These are phyloP conservation scores for Didymella keratinophila DNA, from an alignment of 2,329 filamentous ascomycete species.

Conservation along the genomic window DNA sequence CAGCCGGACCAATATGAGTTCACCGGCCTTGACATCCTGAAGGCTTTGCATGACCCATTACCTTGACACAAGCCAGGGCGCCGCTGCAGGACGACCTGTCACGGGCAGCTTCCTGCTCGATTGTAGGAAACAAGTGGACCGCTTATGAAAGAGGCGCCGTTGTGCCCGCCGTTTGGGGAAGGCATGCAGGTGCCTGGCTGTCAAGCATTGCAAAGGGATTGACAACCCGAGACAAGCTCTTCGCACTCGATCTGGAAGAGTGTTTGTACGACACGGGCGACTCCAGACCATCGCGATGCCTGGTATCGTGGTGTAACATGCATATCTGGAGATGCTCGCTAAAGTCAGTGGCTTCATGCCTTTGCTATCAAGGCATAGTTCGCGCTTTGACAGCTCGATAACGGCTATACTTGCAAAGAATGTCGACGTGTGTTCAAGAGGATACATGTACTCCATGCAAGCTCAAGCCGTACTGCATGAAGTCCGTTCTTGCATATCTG, in stretches of 20 bases:
- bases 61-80: slow-evolving; percentile 4
- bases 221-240: slow-evolving; percentile 14
- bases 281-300: slow-evolving; percentile 25
- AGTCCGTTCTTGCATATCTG: neutral
- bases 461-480: neutral
- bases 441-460: neutral
- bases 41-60: slow-evolving; percentile 11
- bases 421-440: neutral
- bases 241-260: slow-evolving; percentile 11
- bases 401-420: slow-evolving; percentile 7
- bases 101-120: neutral
- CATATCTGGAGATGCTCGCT: slow-evolving; percentile 12
- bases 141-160: slow-evolving; percentile 10
- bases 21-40: slow-evolving; percentile 4
- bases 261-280: slow-evolving; percentile 18
- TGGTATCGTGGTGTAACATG: slow-evolving; percentile 9
- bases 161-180: slow-evolving; percentile 12
- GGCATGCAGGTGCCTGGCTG: slow-evolving; percentile 23
- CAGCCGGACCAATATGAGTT: neutral
- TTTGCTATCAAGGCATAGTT: slow-evolving; percentile 10
- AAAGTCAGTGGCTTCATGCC: slow-evolving; percentile 17
- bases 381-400: slow-evolving; percentile 5
- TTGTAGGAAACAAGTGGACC: slow-evolving; percentile 1
- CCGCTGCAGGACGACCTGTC: slow-evolving; percentile 3
- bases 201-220: slow-evolving; percentile 15